phyloP scores from a whole-genome alignment of 768 basidiomycete species.

The Psilocybe cubensis region DNA sequence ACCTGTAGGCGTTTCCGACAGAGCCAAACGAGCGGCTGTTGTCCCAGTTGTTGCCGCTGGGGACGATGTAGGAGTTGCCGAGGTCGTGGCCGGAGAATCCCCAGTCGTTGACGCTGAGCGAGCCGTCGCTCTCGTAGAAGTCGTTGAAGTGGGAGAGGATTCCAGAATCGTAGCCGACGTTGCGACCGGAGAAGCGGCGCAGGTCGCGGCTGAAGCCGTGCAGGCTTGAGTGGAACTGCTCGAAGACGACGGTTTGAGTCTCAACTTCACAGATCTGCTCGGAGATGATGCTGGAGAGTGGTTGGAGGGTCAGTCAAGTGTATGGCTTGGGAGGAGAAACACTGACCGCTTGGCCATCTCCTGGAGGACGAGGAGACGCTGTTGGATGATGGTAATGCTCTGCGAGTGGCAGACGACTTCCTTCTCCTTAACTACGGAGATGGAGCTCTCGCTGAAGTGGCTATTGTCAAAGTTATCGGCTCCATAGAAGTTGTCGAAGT shows the following conservation, averaged over 20 bases:
- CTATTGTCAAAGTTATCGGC: slow-evolving; percentile 44
- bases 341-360: slow-evolving; percentile 50
- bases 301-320: neutral
- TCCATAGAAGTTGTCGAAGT: slow-evolving; percentile 52
- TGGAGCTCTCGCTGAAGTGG: slow-evolving; percentile 29
- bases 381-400: slow-evolving; percentile 45
- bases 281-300: slow-evolving; percentile 39
- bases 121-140: slow-evolving; percentile 38
- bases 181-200: slow-evolving; percentile 39
- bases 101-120: slow-evolving; percentile 39
- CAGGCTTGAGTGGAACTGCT: slow-evolving; percentile 44
- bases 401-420: slow-evolving; percentile 43
- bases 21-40: slow-evolving; percentile 24
- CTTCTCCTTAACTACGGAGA: slow-evolving; percentile 36
- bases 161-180: slow-evolving; percentile 41
- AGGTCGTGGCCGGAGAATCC: slow-evolving; percentile 43
- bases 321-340: neutral
- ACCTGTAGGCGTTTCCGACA: slow-evolving; percentile 37
- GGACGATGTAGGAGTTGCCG: slow-evolving; percentile 39
- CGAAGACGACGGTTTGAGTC: slow-evolving; percentile 46
- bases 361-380: slow-evolving; percentile 46
- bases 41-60: slow-evolving; percentile 45
- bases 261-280: slow-evolving; percentile 56
- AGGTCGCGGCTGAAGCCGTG: slow-evolving; percentile 45
- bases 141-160: slow-evolving; percentile 37